Conservation (phyloP, 2,329 filamentous ascomycete genomes). For the Alternaria viburni region DNA sequence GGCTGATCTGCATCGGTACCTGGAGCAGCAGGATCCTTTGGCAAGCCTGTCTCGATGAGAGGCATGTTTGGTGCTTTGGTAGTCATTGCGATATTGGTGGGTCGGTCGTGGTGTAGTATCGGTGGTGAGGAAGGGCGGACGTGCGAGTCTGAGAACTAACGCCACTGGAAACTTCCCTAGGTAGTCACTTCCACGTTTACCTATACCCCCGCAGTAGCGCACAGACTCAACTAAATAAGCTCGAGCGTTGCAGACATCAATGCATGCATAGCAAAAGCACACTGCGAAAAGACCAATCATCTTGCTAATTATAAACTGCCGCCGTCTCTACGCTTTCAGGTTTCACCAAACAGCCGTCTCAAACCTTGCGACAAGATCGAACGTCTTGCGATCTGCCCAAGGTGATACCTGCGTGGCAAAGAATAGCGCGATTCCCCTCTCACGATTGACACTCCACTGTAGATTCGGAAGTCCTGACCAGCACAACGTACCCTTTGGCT, state of each 20-base stretch:
- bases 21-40: not conserved
- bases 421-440: conserved; percentile 26
- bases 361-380: conserved; percentile 22
- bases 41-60: not conserved
- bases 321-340: not conserved
- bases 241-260: not conserved
- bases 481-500: conserved; percentile 26
- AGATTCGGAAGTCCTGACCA: conserved; percentile 35
- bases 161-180: not conserved
- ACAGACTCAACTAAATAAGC: not conserved
- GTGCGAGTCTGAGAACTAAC: not conserved
- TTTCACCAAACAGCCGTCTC: conserved; percentile 32
- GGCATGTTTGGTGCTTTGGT: not conserved
- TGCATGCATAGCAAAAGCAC: not conserved
- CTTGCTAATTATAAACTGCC: not conserved
- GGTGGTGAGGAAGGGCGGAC: not conserved
- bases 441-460: conserved; percentile 30
- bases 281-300: not conserved
- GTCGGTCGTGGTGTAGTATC: not conserved
- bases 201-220: not conserved
- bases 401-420: conserved; percentile 34
- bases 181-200: not conserved
- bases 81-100: not conserved
- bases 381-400: conserved; percentile 23
- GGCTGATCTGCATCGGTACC: not conserved